Evolutionary conservation across 768 basidiomycete species (phyloP).

Genomic region (Podaxis pistillaris): DNA sequence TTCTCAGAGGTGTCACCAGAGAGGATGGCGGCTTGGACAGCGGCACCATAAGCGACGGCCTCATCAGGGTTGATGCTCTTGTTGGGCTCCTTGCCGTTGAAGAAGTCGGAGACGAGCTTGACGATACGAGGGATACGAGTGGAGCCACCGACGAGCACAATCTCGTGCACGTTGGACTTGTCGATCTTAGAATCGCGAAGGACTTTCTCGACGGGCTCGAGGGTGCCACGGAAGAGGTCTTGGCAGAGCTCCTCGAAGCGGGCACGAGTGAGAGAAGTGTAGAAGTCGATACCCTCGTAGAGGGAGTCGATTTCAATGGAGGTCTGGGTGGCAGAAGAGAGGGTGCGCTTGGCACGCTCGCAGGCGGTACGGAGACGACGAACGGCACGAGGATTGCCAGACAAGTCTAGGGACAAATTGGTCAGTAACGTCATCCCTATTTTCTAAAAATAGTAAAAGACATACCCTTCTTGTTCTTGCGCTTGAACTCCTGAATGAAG

Average conservation of each 20-base stretch:
- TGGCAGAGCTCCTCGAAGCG: constrained; percentile 97
- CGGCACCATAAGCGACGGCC: constrained; percentile 98
- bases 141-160: constrained; percentile 96
- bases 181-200: constrained; percentile 98
- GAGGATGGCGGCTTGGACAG: constrained; percentile 97
- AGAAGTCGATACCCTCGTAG: constrained; percentile 97
- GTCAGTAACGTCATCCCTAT: constrained; percentile 14
- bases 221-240: constrained; percentile 90
- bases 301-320: constrained; percentile 98
- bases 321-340: constrained; percentile 95
- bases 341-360: constrained; percentile 97
- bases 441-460: constrained; percentile 8
- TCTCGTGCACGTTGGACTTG: constrained; percentile 94
- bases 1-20: constrained; percentile 98
- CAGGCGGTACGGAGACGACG: constrained; percentile 97
- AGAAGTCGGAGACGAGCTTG: constrained; percentile 97
- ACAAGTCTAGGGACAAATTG: constrained; percentile 56
- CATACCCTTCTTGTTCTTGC: constrained; percentile 93
- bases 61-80: constrained; percentile 99
- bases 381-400: constrained; percentile 90
- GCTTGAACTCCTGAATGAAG: constrained; percentile 96
- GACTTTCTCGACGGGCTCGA: constrained; percentile 97
- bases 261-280: constrained; percentile 96
- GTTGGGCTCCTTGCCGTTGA: constrained; percentile 98
- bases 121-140: constrained; percentile 98